Evolutionary conservation across 768 basidiomycete genomes (phyloP), one percentile per base, ranked within the genome.

Genomic region (Hygrocybe punicea): DNA sequence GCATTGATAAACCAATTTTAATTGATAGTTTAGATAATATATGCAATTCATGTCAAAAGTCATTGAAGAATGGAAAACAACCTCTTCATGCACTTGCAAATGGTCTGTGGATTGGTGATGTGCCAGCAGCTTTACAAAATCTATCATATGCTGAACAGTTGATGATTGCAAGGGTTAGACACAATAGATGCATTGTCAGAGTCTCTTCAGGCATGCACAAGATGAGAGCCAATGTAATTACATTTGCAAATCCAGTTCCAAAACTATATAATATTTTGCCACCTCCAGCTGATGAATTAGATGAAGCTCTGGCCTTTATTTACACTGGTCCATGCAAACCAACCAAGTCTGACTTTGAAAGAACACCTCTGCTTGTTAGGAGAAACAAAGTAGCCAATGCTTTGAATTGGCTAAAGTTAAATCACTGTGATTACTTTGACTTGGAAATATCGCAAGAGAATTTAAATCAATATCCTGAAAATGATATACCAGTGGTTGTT

Each of bases 141-240:
- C 56, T 77, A 2, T 66, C 44, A 3, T 73, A 66, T 48, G 60
- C 63, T 0, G 76, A 78, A 54, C 64, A 70, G 25, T 57, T 67
- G 23, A 46, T 73, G 1, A 56, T 75, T 4, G 57, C 73, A 0
- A 44, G 60, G 9, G 63, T 67, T 1, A 34, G 68, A 2, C 67
- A 69, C 17, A 73, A 73, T 56, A 5, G 53, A 0, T 76, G 69
- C 57, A 50, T 74, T 6, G 68, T 73, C 0, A 51, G 61, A 1
- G 73, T 76, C 0, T 46, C 60, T 2, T 68, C 63, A 10, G 76
- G 75, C 1, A 45, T 61, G 5, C 54, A 60, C 0, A 73, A 73
- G 49, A 72, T 77, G 72, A 59, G 52, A 1, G 72, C 71, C 14
- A 42, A 42, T 42, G 40, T 19, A 11, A 42, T 42, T 16, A 16